These are phyloP conservation scores for Hypoxylon sp. DNA, from an alignment of 2,329 filamentous ascomycete genomes.

Conservation along the genomic window DNA sequence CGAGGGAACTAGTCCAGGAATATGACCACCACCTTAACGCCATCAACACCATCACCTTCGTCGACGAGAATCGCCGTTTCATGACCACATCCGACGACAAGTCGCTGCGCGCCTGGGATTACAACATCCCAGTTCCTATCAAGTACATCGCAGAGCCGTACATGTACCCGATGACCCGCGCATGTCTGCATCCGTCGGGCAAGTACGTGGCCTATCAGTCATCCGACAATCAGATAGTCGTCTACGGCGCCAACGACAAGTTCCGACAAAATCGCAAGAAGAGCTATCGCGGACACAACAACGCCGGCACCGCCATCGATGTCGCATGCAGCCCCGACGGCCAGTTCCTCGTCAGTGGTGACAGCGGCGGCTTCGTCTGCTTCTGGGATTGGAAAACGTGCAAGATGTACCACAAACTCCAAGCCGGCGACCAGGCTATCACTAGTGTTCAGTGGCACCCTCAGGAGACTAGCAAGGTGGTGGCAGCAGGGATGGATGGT, in stretches of 20 bases:
- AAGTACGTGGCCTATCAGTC: conserved; percentile 96
- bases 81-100: conserved; percentile 99
- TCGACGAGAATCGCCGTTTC: conserved; percentile 92
- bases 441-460: conserved; percentile 95
- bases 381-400: conserved; percentile 99
- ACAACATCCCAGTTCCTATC: conserved; percentile 97
- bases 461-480: conserved; percentile 95
- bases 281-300: conserved; percentile 94
- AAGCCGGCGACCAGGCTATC: conserved; percentile 81
- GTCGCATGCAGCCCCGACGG: conserved; percentile 89
- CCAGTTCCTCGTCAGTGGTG: conserved; percentile 87
- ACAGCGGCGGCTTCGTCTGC: conserved; percentile 87
- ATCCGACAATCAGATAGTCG: conserved; percentile 94
- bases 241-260: conserved; percentile 93
- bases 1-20: conserved; percentile 85
- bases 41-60: conserved; percentile 96
- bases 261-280: conserved; percentile 99
- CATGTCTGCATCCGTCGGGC: conserved; percentile 83
- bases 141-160: conserved; percentile 98
- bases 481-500: conserved; percentile 88
- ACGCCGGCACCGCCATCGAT: conserved; percentile 91
- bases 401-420: conserved; percentile 98
- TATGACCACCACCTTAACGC: conserved; percentile 99
- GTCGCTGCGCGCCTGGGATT: conserved; percentile 95
- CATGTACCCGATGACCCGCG: conserved; percentile 95